These are phyloP conservation scores for Phytomonas francai DNA, from an alignment of 208 protist genomes.

Conservation along the genomic window DNA sequence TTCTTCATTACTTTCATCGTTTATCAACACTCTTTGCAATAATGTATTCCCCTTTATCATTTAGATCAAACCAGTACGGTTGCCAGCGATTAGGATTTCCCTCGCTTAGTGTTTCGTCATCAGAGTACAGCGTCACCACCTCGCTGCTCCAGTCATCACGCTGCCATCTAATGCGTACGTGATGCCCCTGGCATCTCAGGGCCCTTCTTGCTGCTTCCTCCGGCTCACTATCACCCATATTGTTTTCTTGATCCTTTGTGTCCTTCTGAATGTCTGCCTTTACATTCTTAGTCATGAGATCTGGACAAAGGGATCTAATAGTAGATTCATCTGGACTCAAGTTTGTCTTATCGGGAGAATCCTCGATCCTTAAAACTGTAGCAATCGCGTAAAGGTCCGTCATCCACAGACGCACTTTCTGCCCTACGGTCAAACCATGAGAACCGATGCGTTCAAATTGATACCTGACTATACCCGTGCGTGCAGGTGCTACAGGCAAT, in stretches of 20 bases:
- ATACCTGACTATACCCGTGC: constrained; percentile 20
- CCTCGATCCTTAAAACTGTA: constrained; percentile 28
- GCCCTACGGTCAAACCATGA: constrained; percentile 25
- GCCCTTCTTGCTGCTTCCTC: constrained; percentile 3
- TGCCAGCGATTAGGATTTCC: constrained; percentile 77
- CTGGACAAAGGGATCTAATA: background rate
- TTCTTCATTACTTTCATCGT: too few species aligned
- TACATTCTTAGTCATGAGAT: background rate
- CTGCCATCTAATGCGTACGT: constrained; percentile 53
- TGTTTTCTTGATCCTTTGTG: background rate
- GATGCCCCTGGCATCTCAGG: constrained; percentile 11
- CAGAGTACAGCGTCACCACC: constrained; percentile 61
- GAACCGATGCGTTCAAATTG: constrained; percentile 30
- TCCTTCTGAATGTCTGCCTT: background rate
- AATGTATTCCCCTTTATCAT: constrained; percentile 24
- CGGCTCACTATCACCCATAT: constrained; percentile 6
- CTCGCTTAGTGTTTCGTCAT: constrained; percentile 60
- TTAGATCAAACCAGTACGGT: constrained; percentile 67
- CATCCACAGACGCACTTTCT: constrained; percentile 87
- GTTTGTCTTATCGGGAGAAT: constrained; percentile 3
- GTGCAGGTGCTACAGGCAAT: constrained; percentile 33
- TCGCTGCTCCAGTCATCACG: constrained; percentile 81
- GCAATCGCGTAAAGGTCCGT: constrained; percentile 76
- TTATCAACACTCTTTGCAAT: constrained; percentile 12
- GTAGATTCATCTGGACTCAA: background rate